Evolutionary conservation across 1,139 yeast genomes (phyloP).

Genomic region (Protomyces inouyei): DNA sequence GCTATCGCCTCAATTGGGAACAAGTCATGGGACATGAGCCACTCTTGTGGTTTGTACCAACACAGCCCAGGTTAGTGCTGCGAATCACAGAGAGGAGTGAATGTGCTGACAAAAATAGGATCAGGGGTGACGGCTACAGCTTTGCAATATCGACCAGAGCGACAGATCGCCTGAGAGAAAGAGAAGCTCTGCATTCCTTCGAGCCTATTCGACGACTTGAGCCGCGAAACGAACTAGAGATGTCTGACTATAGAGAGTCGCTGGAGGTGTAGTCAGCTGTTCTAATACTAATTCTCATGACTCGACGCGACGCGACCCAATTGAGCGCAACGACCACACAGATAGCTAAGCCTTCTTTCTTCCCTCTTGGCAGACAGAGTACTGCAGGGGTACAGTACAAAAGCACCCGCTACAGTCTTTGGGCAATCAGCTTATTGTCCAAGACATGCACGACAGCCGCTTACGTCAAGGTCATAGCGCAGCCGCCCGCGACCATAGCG

Average conservation of each 20-base stretch:
- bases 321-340: background rate
- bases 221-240: background rate
- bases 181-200: constrained; percentile 11
- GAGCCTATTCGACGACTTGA: background rate
- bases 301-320: background rate
- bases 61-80: constrained; percentile 34
- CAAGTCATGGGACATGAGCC: constrained; percentile 66
- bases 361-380: background rate
- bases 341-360: too few species aligned
- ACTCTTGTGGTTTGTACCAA: constrained; percentile 70
- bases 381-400: too few species aligned
- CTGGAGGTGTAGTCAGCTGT: background rate
- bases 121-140: background rate
- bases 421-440: background rate
- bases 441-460: background rate
- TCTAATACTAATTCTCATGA: background rate
- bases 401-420: too few species aligned
- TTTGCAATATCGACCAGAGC: constrained; percentile 12
- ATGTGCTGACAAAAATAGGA: background rate
- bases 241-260: background rate
- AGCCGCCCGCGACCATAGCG: too few species aligned
- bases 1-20: constrained; percentile 56
- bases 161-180: constrained; percentile 5
- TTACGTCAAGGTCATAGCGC: constrained; percentile 4
- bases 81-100: background rate